Base-by-base conservation (phyloP, 768 basidiomycete species). In the Lactarius deliciosus region DNA sequence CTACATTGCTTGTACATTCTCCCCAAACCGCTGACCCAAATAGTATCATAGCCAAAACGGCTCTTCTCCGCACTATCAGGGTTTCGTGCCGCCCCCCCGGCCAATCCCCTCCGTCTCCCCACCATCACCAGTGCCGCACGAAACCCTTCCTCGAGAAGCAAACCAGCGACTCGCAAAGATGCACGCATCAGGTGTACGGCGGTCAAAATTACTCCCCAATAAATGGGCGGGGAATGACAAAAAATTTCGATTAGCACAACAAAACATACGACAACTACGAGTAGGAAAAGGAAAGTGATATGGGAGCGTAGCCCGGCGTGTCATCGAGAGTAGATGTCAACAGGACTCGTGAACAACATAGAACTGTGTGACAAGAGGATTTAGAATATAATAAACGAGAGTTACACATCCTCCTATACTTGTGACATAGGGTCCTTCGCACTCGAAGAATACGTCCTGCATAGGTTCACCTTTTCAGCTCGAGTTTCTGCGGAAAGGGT, bases 401-500 rank as follows among this genome's bases (percentile, higher is more conserved):
- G 8, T 56, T 20, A 32, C 8, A 32, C 32, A 30, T 30, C 32
- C 8, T 32, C 6, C 32, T 32, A 66, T 41, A 22, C 47, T 2
- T 13, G 45, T 47, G 50, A 34, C 30, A 41, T 66, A 18, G n/a
- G 16, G 38, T 66, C 50, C 53, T 25, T 43, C 38, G 34, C 16
- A 13, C 34, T 50, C 60, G 38, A 28, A 22, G 55, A 22, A 41
- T 40, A 66, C 22, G 47, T 62, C 36, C 65, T 66, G 34, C 11
- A 11, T 6, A 18, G 40, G 1, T 32, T 22, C 28, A 15, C 2
- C 16, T 11, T 58, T 36, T 6, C 30, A n/a, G 36, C 28, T 40
- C 36, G 38, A 43, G 3, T 15, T 8, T 32, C 11, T 1, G n/a
- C 9, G 16, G 10, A 43, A 11, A 2, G 32, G 6, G 4, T 57